phyloP scores from a whole-genome alignment of 257 asterid species.

The Ocimum tenuiflorum region DNA sequence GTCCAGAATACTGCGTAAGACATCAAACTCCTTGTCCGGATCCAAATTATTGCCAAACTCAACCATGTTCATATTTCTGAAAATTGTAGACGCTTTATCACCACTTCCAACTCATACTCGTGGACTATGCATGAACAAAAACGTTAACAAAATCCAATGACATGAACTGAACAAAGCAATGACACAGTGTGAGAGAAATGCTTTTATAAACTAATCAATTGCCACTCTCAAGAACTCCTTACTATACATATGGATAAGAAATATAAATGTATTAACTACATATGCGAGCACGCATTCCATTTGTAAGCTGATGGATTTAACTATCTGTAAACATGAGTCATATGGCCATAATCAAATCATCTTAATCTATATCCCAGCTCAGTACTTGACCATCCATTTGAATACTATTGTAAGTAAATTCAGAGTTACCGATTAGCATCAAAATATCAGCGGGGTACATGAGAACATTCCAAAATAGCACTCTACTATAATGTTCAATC shows the following conservation, averaged over 20 bases:
- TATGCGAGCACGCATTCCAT: neutral
- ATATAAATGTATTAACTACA: neutral
- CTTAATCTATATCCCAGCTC: neutral
- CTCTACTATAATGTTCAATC: neutral
- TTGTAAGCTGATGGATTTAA: neutral
- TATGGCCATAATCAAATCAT: neutral
- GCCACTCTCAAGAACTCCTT: too few relatives aligned
- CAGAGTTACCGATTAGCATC: slow-evolving; percentile 13
- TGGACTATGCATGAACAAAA: neutral
- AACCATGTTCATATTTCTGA: slow-evolving; percentile 7
- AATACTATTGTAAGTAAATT: slow-evolving; percentile 3
- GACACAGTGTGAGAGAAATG: neutral
- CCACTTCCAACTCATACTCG: slow-evolving; percentile 26
- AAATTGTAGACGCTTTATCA: neutral
- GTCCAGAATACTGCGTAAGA: slow-evolving; percentile 43
- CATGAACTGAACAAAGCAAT: neutral
- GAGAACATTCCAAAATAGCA: slow-evolving; percentile 23
- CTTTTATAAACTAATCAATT: too few relatives aligned
- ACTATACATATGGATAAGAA: too few relatives aligned
- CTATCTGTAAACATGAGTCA: too few relatives aligned
- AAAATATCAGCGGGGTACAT: slow-evolving; percentile 6
- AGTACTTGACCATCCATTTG: neutral
- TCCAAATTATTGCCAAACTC: slow-evolving; percentile 9
- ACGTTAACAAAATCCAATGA: neutral
- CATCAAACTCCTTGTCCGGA: slow-evolving; percentile 33